A percentile compares a stretch with the other conserved stretches of the same genome.
Evolutionary conservation across 192 early-diverging fungal species (phyloP).

Genomic region (Backusella tarrabulga): DNA sequence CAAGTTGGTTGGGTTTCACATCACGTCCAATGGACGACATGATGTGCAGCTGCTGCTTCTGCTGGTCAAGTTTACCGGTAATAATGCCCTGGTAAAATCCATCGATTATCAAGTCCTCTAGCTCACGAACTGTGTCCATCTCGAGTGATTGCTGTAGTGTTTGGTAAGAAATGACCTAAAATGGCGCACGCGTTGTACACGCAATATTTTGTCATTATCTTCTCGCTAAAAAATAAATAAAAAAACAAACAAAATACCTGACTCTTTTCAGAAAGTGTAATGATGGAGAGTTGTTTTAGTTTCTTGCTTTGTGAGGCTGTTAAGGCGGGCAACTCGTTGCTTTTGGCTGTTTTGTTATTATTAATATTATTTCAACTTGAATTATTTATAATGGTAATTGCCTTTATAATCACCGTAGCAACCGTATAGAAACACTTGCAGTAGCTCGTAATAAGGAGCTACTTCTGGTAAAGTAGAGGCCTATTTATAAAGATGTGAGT

Average conservation of each 20-base stretch:
- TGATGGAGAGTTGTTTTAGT: conserved; percentile 76
- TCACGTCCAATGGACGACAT: conserved; percentile 85
- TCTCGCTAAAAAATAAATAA: conserved; percentile 10
- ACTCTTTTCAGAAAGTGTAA: conserved; percentile 63
- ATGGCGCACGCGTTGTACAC: background rate
- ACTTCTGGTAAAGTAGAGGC: conserved; percentile 47
- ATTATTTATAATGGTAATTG: conserved; percentile 22
- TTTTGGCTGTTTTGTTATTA: conserved; percentile 38
- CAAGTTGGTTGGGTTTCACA: conserved; percentile 61
- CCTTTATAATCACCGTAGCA: conserved; percentile 77
- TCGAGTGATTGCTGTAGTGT: conserved; percentile 62
- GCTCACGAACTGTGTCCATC: conserved; percentile 74
- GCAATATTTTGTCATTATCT: background rate
- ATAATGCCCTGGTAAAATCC: conserved; percentile 80
- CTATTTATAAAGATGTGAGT: conserved; percentile 26
- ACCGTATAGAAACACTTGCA: conserved; percentile 81
- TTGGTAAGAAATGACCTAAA: conserved; percentile 70
- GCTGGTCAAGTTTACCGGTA: conserved; percentile 82
- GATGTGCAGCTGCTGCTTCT: conserved; percentile 67
- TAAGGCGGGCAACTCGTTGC: conserved; percentile 44
- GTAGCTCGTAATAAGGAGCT: conserved; percentile 48
- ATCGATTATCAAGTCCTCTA: conserved; percentile 89
- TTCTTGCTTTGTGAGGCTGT: conserved; percentile 49
- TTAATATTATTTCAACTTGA: background rate
- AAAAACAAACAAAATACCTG: conserved; percentile 40